Conservation (phyloP, 1,284 basidiomycete species). For the Phlebopus sp. region DNA sequence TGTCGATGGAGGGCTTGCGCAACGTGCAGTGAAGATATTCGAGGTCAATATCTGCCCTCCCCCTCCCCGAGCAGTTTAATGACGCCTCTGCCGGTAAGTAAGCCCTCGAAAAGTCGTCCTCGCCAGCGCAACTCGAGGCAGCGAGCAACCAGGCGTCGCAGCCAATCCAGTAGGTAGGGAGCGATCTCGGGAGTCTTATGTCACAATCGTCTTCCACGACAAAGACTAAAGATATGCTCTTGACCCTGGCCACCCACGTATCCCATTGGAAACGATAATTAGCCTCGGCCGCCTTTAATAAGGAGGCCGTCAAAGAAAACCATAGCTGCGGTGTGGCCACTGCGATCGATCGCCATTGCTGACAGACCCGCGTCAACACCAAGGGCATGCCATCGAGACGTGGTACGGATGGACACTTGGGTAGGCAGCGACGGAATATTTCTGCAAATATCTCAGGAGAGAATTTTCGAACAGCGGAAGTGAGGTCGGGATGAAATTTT, state of each 20-base stretch:
- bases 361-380: no score
- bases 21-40: no score
- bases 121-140: slow-evolving; percentile 33
- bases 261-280: no score
- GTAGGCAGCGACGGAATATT: slow-evolving; percentile 29
- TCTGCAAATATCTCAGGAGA: slow-evolving; percentile 33
- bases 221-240: no score
- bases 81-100: slow-evolving; percentile 13
- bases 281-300: background rate
- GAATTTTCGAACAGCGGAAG: slow-evolving; percentile 25
- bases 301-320: slow-evolving; percentile 17
- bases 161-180: slow-evolving; percentile 13
- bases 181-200: no score
- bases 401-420: no score
- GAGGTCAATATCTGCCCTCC: background rate
- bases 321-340: slow-evolving; percentile 27
- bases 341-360: no score
- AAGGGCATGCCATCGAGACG: no score
- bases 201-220: no score
- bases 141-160: slow-evolving; percentile 18
- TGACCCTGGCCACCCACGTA: no score
- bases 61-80: slow-evolving; percentile 8
- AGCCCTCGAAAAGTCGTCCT: slow-evolving; percentile 22
- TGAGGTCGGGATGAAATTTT: slow-evolving; percentile 23
- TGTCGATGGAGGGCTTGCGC: slow-evolving; percentile 2